phyloP scores from a whole-genome alignment of 2,329 filamentous ascomycete species.

The Colletotrichum lentis region DNA sequence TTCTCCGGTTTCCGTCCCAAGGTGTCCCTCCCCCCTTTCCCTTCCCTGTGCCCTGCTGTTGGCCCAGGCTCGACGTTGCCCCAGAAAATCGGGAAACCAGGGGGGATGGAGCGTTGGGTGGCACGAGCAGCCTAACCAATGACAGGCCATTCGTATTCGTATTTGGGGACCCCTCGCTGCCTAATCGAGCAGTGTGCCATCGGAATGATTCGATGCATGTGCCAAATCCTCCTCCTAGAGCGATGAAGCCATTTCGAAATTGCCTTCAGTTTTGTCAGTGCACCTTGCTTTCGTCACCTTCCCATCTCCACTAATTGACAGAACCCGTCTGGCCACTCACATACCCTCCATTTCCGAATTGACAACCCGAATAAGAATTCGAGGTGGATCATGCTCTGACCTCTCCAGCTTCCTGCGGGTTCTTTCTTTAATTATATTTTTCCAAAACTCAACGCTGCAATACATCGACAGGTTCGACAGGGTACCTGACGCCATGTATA shows the following conservation, averaged over 20 bases:
- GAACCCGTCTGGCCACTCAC: conserved; percentile 23
- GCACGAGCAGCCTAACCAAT: conserved; percentile 30
- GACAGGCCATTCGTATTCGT: conserved; percentile 37
- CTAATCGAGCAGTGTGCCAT: conserved; percentile 26
- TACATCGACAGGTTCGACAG: too few species aligned
- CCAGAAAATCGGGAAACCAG: conserved; percentile 27
- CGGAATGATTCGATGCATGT: conserved; percentile 34
- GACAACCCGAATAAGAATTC: conserved; percentile 35
- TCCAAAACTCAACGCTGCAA: too few species aligned
- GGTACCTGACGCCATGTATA: too few species aligned
- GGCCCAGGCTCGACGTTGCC: conserved; percentile 22
- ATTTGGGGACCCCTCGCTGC: conserved; percentile 24
- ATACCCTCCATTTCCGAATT: conserved; percentile 26
- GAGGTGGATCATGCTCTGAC: conserved; percentile 19
- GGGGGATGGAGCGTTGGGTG: conserved; percentile 24
- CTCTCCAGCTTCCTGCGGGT: not conserved
- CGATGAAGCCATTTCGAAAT: conserved; percentile 33
- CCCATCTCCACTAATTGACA: not conserved
- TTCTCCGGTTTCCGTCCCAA: not conserved
- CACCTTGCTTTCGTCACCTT: conserved; percentile 4
- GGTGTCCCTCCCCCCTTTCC: conserved; percentile 2
- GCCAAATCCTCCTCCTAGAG: conserved; percentile 19
- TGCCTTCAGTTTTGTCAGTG: conserved; percentile 16
- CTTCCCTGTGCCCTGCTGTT: not conserved
- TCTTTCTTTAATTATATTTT: too few species aligned